Evolutionary conservation across 2,329 filamentous ascomycete species (phyloP).

Genomic region (Geoglossum cookeanum): DNA sequence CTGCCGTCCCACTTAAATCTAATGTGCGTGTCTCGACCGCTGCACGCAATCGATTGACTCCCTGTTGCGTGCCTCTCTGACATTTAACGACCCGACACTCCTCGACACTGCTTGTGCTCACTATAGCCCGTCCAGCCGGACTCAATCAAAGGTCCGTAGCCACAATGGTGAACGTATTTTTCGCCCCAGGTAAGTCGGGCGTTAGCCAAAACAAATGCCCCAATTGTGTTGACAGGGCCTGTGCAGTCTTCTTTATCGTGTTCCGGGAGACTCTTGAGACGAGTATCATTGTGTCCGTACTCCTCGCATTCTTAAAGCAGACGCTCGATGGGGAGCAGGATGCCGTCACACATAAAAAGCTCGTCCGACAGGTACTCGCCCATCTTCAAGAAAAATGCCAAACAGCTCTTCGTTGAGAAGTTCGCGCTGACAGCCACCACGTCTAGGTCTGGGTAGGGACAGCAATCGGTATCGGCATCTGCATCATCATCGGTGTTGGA

Average conservation of each 20-base stretch:
- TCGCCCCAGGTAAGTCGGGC: conserved; percentile 37
- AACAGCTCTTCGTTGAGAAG: not conserved
- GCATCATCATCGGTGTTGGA: conserved; percentile 42
- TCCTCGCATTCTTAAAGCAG: conserved; percentile 71
- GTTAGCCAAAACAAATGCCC: conserved; percentile 1
- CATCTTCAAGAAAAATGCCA: not conserved
- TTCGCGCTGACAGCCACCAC: conserved; percentile 2
- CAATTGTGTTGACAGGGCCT: not conserved
- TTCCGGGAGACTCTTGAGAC: conserved; percentile 75
- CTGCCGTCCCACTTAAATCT: conserved; percentile 8
- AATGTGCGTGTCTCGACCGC: conserved; percentile 3
- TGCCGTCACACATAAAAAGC: conserved; percentile 41
- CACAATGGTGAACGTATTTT: conserved; percentile 52
- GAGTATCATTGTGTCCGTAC: conserved; percentile 69
- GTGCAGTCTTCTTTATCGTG: conserved; percentile 64
- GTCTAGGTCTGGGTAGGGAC: conserved; percentile 49
- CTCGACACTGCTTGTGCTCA: not conserved
- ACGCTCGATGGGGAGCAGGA: conserved; percentile 49
- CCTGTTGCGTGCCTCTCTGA: too few relatives aligned
- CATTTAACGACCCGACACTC: not conserved
- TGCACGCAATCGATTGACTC: too few relatives aligned
- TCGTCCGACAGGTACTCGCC: conserved; percentile 38
- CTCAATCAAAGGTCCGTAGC: not conserved
- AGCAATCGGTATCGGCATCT: conserved; percentile 40
- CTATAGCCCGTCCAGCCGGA: not conserved